phyloP scores from a whole-genome alignment of 495 filamentous ascomycete species.

The Glutinoglossum americanum region DNA sequence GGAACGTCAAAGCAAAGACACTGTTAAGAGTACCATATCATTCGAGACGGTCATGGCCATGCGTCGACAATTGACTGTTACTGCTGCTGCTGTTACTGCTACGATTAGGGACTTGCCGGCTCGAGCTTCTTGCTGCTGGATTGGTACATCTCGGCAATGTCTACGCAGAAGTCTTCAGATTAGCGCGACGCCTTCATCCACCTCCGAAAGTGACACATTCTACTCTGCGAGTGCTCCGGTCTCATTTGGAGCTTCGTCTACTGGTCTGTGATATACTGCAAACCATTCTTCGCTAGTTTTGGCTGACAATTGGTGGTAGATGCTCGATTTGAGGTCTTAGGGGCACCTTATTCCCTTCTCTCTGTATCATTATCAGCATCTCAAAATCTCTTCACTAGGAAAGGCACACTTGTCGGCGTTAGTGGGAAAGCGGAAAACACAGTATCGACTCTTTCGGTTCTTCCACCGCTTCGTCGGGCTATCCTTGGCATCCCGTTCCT shows the following conservation, averaged over 20 bases:
- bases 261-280: neutral
- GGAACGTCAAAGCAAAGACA: neutral
- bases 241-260: neutral
- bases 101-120: neutral
- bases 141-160: neutral
- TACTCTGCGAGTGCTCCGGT: neutral
- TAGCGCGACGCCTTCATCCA: constrained; percentile 15
- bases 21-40: neutral
- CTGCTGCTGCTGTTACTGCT: neutral
- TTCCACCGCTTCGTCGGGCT: constrained; percentile 60
- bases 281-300: neutral
- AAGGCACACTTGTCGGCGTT: constrained; percentile 74
- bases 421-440: constrained; percentile 85
- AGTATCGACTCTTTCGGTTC: constrained; percentile 68
- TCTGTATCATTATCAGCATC: constrained; percentile 83
- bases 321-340: constrained; percentile 83
- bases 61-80: neutral
- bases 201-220: neutral
- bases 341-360: constrained; percentile 73
- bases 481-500: constrained; percentile 73
- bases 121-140: neutral
- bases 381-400: constrained; percentile 74
- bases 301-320: constrained; percentile 27
- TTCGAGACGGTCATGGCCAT: neutral
- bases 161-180: constrained; percentile 14